Evolutionary conservation across 2,329 filamentous ascomycete genomes (phyloP), one percentile per base, ranked within the genome.

Genomic region (Calonectria pseudoturangicola): DNA sequence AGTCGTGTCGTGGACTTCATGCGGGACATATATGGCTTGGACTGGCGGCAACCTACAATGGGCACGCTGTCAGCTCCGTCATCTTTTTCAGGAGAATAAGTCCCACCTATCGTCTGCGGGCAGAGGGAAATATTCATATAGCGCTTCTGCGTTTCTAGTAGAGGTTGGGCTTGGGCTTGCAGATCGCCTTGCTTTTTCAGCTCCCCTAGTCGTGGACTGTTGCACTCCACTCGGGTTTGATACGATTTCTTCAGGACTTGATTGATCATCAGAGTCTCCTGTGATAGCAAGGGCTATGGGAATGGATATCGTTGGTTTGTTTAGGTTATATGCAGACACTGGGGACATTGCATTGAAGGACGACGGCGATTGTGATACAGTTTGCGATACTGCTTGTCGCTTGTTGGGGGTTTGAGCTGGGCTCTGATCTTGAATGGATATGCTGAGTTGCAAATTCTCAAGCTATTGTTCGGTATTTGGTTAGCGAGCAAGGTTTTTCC

Each of bases 111-210:
- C 96, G 82, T 98, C 95, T 72, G 98, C 86, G 58, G 93, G 95
- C 16, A 98, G 88, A 0, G 96, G 96, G 75, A 98, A 98, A 82
- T 98, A 98, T 85, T 98, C 96, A 82, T 98, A 98, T 21, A 98
- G 86, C 75, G 96, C 86, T 77, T 92, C 90, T 27, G n/a, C 12
- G 73, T 92, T 90, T 75, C 92, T 90, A 2, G 81, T 75, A 30
- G 82, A 79, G 7, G 80, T 79, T 62, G 71, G 75, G 18, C 28
- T 84, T 41, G 78, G 77, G 10, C 80, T 78, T 8, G 79, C 85
- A 74, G 86, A 87, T 76, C 85, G 85, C 72, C 86, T 85, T 72
- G 89, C 88, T 18, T 82, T 63, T 6, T 12, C n/a, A 2, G 73
- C 62, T 51, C 15, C 27, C 30, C 13, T 51, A 25, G 3, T n/a